These are phyloP conservation scores for Penicillium egyptiacum DNA, from an alignment of 495 filamentous ascomycete genomes.

Conservation along the genomic window DNA sequence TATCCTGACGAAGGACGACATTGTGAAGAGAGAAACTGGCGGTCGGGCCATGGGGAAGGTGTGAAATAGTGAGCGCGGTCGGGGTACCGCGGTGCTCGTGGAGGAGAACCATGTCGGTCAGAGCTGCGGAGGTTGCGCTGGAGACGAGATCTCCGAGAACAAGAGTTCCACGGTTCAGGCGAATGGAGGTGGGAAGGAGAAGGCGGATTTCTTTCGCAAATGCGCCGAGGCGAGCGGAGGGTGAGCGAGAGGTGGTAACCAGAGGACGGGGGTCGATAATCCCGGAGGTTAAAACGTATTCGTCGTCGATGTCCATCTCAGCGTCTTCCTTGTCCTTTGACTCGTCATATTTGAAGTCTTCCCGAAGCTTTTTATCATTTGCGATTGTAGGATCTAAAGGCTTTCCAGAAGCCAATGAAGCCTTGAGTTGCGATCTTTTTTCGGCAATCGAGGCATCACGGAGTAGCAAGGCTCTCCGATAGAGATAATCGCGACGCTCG, in stretches of 20 bases:
- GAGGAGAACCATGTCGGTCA: conserved; percentile 83
- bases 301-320: conserved; percentile 82
- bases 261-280: conserved; percentile 82
- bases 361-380: conserved; percentile 79
- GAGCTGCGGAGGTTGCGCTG: conserved; percentile 72
- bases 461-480: conserved; percentile 75
- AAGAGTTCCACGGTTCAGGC: conserved; percentile 88
- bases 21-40: conserved; percentile 91
- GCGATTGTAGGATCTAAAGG: conserved; percentile 85
- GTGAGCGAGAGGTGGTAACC: conserved; percentile 89
- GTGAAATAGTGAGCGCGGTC: conserved; percentile 83
- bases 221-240: conserved; percentile 75
- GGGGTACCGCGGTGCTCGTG: conserved; percentile 94
- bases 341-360: conserved; percentile 94
- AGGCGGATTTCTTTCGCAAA: conserved; percentile 97
- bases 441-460: conserved; percentile 90
- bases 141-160: conserved; percentile 80
- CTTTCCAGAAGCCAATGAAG: conserved; percentile 79
- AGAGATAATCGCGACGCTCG: conserved; percentile 91
- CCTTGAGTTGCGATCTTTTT: conserved; percentile 82
- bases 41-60: conserved; percentile 93
- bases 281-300: conserved; percentile 83
- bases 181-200: conserved; percentile 84
- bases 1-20: conserved; percentile 89
- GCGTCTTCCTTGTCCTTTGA: conserved; percentile 50